These are phyloP conservation scores for Trichoderma koningii DNA, from an alignment of 2,329 filamentous ascomycete species.

Conservation along the genomic window DNA sequence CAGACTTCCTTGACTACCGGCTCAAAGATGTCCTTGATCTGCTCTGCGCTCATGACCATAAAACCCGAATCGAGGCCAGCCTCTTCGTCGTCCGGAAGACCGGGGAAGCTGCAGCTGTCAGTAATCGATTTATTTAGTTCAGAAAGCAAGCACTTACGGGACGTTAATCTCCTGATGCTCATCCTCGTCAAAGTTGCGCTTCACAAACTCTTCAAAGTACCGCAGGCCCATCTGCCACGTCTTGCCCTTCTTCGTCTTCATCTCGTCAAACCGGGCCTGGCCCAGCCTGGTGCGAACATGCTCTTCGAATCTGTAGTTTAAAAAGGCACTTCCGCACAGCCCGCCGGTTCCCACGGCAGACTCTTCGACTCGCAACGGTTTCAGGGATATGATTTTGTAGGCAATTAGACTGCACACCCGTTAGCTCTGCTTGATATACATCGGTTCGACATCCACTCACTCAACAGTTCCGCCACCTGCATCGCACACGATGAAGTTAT, in stretches of 20 bases:
- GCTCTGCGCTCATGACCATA: conserved; percentile 67
- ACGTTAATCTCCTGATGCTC: conserved; percentile 77
- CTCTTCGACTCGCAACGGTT: conserved; percentile 73
- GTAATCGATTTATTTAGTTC: neutral
- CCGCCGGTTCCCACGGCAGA: conserved; percentile 78
- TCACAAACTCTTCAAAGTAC: conserved; percentile 84
- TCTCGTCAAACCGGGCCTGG: conserved; percentile 66
- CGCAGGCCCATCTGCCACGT: conserved; percentile 78
- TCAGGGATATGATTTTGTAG: conserved; percentile 75
- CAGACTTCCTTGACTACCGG: conserved; percentile 72
- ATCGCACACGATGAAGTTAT: conserved; percentile 65
- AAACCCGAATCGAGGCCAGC: conserved; percentile 76
- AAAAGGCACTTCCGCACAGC: conserved; percentile 74
- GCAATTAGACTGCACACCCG: conserved; percentile 60
- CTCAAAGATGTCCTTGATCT: conserved; percentile 73
- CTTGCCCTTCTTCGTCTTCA: conserved; percentile 76
- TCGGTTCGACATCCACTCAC: conserved; percentile 43
- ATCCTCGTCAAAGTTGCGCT: conserved; percentile 79
- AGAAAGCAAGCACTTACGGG: conserved; percentile 53
- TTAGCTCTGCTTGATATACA: neutral
- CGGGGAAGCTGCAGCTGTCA: conserved; percentile 60
- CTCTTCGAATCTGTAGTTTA: conserved; percentile 81
- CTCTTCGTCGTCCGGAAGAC: conserved; percentile 73
- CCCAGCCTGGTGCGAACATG: conserved; percentile 71
- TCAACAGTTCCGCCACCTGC: conserved; percentile 69